Evolutionary conservation across 2,329 filamentous ascomycete genomes (phyloP), one percentile per base, ranked within the genome.

Genomic region (Triangularia verruculosa): DNA sequence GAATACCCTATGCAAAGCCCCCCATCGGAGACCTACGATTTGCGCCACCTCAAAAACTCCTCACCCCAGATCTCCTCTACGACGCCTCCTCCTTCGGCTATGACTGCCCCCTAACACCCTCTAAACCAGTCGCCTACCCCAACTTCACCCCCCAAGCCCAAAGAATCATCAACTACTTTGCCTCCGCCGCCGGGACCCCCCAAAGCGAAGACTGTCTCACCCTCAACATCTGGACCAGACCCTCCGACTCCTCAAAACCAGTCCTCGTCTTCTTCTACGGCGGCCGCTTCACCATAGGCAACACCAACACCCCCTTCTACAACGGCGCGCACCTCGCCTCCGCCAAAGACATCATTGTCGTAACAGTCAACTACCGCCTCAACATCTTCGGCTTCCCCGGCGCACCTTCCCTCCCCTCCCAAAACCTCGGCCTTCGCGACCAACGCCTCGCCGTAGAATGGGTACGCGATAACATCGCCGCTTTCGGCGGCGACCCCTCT

Each of bases 391-490:
- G 72, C n/a, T 72, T 72, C 58, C 72, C 71, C 32, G 72, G 69
- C 62, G 70, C 70, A 0, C 66, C 66, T 4, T 71, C 66, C 1
- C 34, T 53, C 47, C n/a, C 39, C 39, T 22, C 30, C 9, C 73
- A 77, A 52, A 86, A 86, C 64, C 70, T 83, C 1, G 83, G 82
- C 1, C 71, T 86, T 3, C 74, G 77, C 1, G 82, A 86, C 68
- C 83, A 85, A 67, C 78, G 82, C 1, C 67, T 75, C 0, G 81
- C 80, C 0, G 72, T 84, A 0, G 78, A 83, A 70, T 84, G 82
- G 82, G 68, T 82, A 0, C 75, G 73, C 2, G 72, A 78, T 53
- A 83, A 84, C 66, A 77, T 81, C 32, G 74, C 69, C 9, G 69
- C 67, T 0, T 84, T 84, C 66, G 80, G 80, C 56, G 82, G 82